Evolutionary conservation across 345 rosid species (phyloP).

Genomic region (Turritis glabra): DNA sequence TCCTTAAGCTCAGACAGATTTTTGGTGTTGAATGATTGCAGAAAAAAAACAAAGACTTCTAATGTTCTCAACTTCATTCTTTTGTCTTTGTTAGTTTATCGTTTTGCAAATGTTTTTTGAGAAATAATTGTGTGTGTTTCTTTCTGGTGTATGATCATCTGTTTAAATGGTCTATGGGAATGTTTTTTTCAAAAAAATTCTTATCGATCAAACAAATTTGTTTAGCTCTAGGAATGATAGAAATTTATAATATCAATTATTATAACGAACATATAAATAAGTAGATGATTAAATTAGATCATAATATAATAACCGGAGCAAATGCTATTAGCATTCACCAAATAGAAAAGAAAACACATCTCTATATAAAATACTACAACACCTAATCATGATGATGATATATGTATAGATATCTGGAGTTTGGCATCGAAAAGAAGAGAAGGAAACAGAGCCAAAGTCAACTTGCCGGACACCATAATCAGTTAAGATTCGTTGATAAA

Average conservation of each 20-base stretch:
- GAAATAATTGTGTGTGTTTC: background rate
- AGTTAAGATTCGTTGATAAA: background rate
- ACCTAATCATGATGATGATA: background rate
- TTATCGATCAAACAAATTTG: no score
- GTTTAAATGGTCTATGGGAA: background rate
- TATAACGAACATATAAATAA: no score
- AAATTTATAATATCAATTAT: no score
- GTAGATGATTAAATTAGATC: no score
- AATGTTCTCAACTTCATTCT: background rate
- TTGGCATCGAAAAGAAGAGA: conserved; percentile 35
- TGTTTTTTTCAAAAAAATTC: background rate
- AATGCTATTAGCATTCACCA: background rate
- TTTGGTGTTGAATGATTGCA: conserved; percentile 31
- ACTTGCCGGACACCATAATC: conserved; percentile 34
- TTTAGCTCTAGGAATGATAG: no score
- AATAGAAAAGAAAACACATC: background rate
- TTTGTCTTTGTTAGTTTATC: background rate
- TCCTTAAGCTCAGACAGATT: conserved; percentile 37
- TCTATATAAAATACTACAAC: background rate
- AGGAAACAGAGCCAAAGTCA: conserved; percentile 35
- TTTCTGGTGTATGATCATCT: background rate
- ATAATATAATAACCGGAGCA: no score
- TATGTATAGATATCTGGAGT: background rate
- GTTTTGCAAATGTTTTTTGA: background rate
- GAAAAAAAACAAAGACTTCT: background rate